Evolutionary conservation across 768 basidiomycete species (phyloP).

Genomic region (Pisolithus albus): DNA sequence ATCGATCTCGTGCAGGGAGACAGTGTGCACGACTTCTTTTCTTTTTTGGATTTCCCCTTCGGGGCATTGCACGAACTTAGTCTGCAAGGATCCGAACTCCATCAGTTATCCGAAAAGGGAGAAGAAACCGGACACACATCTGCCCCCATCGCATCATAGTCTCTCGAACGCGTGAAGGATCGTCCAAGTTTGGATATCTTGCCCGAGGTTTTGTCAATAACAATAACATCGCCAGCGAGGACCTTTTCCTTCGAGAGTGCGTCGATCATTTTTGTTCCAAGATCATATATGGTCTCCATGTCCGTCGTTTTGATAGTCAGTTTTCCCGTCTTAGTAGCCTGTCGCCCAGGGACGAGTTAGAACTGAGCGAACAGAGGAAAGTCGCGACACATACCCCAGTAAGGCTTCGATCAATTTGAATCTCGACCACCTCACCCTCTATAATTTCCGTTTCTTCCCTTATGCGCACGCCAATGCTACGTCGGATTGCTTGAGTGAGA

Average conservation of each 20-base stretch:
- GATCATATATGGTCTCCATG: constrained; percentile 99
- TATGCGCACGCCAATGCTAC: constrained; percentile 95
- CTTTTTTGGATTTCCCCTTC: constrained; percentile 98
- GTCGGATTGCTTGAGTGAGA: constrained; percentile 90
- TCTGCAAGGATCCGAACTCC: constrained; percentile 44
- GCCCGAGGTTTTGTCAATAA: constrained; percentile 96
- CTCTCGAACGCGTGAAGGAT: constrained; percentile 93
- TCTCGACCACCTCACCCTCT: constrained; percentile 97
- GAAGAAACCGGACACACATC: constrained; percentile 56
- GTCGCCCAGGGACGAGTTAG: constrained; percentile 1
- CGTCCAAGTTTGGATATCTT: constrained; percentile 95
- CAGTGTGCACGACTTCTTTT: constrained; percentile 95
- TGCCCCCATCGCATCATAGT: constrained; percentile 99
- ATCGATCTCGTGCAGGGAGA: constrained; percentile 97
- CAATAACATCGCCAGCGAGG: constrained; percentile 87
- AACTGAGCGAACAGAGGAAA: not conserved
- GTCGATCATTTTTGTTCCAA: constrained; percentile 99
- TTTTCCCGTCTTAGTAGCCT: constrained; percentile 98
- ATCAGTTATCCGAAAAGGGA: not conserved
- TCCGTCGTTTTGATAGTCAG: constrained; percentile 97
- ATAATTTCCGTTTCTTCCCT: constrained; percentile 97
- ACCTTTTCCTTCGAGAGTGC: constrained; percentile 96
- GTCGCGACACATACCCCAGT: constrained; percentile 63
- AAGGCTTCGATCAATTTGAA: constrained; percentile 94
- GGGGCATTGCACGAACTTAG: constrained; percentile 96